These are phyloP conservation scores for Helicocarpus griseus DNA, from an alignment of 2,329 filamentous ascomycete species.

Conservation along the genomic window DNA sequence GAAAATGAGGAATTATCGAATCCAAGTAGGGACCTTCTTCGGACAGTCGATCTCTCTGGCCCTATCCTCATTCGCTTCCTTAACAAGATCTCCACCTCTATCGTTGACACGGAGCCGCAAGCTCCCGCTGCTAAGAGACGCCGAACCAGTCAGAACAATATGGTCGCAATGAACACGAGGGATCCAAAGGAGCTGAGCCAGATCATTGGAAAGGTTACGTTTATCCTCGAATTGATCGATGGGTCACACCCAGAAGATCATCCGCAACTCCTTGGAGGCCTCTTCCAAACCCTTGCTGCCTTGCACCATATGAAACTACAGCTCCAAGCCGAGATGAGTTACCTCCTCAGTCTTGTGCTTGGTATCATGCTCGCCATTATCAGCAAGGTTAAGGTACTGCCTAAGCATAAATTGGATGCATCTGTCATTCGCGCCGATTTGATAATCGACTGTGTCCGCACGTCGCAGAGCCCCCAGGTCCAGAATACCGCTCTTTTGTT, in stretches of 20 bases:
- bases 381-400: conserved; percentile 54
- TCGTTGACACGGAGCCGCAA: conserved; percentile 57
- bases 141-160: conserved; percentile 64
- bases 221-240: conserved; percentile 83
- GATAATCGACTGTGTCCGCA: conserved; percentile 87
- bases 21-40: conserved; percentile 55
- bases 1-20: conserved; percentile 21
- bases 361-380: conserved; percentile 77
- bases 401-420: conserved; percentile 54
- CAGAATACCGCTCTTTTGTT: conserved; percentile 85
- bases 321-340: conserved; percentile 77
- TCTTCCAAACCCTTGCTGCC: conserved; percentile 80
- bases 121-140: conserved; percentile 69
- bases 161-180: conserved; percentile 51
- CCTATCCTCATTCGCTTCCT: conserved; percentile 63
- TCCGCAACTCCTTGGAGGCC: conserved; percentile 60
- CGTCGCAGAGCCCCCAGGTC: conserved; percentile 82
- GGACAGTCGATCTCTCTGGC: conserved; percentile 62
- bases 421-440: conserved; percentile 78
- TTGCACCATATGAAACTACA: conserved; percentile 75
- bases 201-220: conserved; percentile 66
- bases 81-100: conserved; percentile 61
- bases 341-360: conserved; percentile 77
- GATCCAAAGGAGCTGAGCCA: conserved; percentile 56
- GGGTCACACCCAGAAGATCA: conserved; percentile 65